These are phyloP conservation scores for Orychophragmus violaceus DNA, from an alignment of 345 rosid genomes.

Conservation along the genomic window DNA sequence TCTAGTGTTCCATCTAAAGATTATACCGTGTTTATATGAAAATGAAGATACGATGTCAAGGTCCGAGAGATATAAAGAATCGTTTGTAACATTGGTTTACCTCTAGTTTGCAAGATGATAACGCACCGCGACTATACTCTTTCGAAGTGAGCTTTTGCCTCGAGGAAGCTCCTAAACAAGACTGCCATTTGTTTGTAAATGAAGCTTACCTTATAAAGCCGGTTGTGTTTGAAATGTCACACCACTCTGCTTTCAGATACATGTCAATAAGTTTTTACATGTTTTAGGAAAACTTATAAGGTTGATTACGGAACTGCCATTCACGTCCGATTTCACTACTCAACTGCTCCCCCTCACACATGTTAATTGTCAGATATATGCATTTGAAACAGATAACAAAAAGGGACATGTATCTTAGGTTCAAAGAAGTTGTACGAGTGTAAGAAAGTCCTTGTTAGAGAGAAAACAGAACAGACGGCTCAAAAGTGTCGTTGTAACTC, in stretches of 20 bases:
- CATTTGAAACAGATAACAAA: neutral
- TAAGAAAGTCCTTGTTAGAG: neutral
- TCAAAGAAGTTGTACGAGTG: neutral
- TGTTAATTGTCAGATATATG: neutral
- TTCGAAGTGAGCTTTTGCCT: conserved; percentile 59
- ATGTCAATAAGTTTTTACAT: neutral
- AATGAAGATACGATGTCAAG: neutral
- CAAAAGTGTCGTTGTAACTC: neutral
- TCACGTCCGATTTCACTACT: neutral
- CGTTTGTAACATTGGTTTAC: conserved; percentile 47
- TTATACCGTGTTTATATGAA: neutral
- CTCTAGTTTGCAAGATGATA: conserved; percentile 62
- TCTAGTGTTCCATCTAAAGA: conserved; percentile 63
- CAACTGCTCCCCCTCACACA: neutral
- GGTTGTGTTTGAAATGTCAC: conserved; percentile 27
- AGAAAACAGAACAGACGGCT: neutral
- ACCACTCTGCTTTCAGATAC: neutral
- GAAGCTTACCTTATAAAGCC: conserved; percentile 39
- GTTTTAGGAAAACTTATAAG: neutral
- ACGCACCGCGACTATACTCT: conserved; percentile 48
- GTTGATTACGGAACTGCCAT: neutral
- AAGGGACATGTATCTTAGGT: neutral
- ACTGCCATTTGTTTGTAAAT: conserved; percentile 45
- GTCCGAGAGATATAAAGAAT: neutral
- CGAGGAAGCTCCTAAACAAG: conserved; percentile 73